Evolutionary conservation across 176 grass and related monocot genomes (phyloP).

Genomic region (Oryza glumipatula): DNA sequence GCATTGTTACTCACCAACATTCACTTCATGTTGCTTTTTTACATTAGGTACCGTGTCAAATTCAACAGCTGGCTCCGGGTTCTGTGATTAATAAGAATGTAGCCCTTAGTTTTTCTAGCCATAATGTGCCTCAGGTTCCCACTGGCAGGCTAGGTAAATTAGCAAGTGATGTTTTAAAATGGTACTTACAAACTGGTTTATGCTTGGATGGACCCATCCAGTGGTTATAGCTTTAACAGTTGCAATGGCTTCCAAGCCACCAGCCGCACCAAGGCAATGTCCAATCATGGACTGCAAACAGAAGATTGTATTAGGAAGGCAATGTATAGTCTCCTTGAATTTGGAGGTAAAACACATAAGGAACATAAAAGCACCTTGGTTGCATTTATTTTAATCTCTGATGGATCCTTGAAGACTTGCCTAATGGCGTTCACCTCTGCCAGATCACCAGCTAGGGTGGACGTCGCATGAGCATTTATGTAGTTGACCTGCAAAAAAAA

Average conservation of each 20-base stretch:
- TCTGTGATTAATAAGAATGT: slow-evolving; percentile 49
- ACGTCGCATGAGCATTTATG: slow-evolving; percentile 98
- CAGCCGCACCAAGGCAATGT: slow-evolving; percentile 96
- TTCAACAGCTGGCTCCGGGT: slow-evolving; percentile 79
- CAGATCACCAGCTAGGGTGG: slow-evolving; percentile 90
- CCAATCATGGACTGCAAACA: slow-evolving; percentile 94
- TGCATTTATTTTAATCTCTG: slow-evolving; percentile 90
- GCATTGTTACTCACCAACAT: slow-evolving; percentile 76
- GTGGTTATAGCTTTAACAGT: slow-evolving; percentile 93
- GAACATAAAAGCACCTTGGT: slow-evolving; percentile 67
- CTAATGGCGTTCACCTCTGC: slow-evolving; percentile 97
- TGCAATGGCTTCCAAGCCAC: slow-evolving; percentile 97
- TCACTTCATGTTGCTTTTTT: slow-evolving; percentile 92
- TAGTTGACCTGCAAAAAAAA: slow-evolving; percentile 87
- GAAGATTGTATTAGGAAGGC: slow-evolving; percentile 25
- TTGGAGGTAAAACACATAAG: neutral
- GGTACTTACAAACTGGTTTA: slow-evolving; percentile 98
- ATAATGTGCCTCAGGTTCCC: neutral
- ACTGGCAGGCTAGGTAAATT: neutral
- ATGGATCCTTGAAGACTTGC: slow-evolving; percentile 83
- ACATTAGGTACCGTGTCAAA: slow-evolving; percentile 91
- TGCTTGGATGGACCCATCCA: slow-evolving; percentile 96
- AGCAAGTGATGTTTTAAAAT: neutral
- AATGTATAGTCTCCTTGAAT: slow-evolving; percentile 31
- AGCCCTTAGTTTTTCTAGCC: slow-evolving; percentile 19